These are phyloP conservation scores for Fusarium sublunatum DNA, from an alignment of 2,329 filamentous ascomycete species.

Conservation along the genomic window DNA sequence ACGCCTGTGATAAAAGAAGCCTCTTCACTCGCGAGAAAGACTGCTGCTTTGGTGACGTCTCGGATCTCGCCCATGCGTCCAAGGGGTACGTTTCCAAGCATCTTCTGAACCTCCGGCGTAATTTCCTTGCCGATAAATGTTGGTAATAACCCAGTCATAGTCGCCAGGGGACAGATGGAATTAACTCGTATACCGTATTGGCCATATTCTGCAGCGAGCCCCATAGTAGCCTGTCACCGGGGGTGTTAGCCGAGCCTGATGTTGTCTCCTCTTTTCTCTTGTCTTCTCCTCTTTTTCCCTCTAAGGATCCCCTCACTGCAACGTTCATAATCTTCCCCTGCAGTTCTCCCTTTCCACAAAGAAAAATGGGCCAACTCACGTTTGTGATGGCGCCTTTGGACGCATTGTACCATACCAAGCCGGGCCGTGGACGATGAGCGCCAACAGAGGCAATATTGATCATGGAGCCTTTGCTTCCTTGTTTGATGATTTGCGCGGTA, in stretches of 20 bases:
- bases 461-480: slow-evolving; percentile 13
- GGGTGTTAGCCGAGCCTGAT: neutral
- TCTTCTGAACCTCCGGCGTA: slow-evolving; percentile 69
- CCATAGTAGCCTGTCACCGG: slow-evolving; percentile 54
- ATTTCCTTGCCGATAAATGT: slow-evolving; percentile 70
- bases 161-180: slow-evolving; percentile 75
- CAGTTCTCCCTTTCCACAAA: neutral
- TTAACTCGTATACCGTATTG: slow-evolving; percentile 79
- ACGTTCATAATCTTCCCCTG: no score
- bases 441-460: slow-evolving; percentile 28
- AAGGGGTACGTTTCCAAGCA: slow-evolving; percentile 66
- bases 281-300: neutral
- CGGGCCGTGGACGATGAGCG: slow-evolving; percentile 63
- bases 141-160: slow-evolving; percentile 40
- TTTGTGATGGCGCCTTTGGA: slow-evolving; percentile 74
- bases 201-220: slow-evolving; percentile 77
- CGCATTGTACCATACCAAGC: slow-evolving; percentile 77
- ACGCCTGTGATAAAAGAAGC: slow-evolving; percentile 77
- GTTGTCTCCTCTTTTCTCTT: neutral
- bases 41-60: slow-evolving; percentile 77
- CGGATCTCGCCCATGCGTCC: slow-evolving; percentile 54
- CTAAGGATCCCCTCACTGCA: no score
- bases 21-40: slow-evolving; percentile 78
- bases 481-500: slow-evolving; percentile 4
- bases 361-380: slow-evolving; percentile 38